Conservation (phyloP, 345 rosid species). For the Noccaea caerulescens region DNA sequence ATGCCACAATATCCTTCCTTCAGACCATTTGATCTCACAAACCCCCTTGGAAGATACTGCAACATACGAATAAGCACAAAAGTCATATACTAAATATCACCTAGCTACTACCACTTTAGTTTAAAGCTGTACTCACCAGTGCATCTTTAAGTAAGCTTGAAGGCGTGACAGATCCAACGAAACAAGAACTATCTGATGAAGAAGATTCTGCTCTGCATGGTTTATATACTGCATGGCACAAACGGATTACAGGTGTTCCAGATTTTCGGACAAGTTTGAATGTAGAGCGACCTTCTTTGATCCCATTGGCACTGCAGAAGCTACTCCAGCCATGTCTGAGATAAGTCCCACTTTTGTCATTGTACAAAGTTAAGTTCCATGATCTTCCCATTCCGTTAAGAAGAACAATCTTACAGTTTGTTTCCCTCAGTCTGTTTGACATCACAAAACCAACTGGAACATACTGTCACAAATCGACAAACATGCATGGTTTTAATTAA, state of each 20-base stretch:
- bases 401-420: slow-evolving; percentile 10
- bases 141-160: slow-evolving; percentile 3
- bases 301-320: slow-evolving; percentile 36
- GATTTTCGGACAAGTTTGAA: slow-evolving; percentile 22
- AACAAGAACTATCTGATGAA: background rate
- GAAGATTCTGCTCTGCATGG: no score
- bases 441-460: slow-evolving; percentile 30
- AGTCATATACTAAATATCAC: slow-evolving; percentile 11
- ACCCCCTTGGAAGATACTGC: slow-evolving; percentile 37
- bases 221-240: slow-evolving; percentile 7
- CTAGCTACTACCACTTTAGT: background rate
- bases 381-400: slow-evolving; percentile 36
- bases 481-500: background rate
- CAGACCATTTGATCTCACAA: slow-evolving; percentile 33
- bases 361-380: slow-evolving; percentile 32
- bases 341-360: slow-evolving; percentile 6
- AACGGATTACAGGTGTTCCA: slow-evolving; percentile 19
- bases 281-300: background rate
- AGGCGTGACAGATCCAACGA: slow-evolving; percentile 26
- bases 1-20: slow-evolving; percentile 5
- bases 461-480: slow-evolving; percentile 30
- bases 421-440: slow-evolving; percentile 23
- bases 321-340: slow-evolving; percentile 34
- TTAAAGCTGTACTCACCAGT: slow-evolving; percentile 23
- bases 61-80: slow-evolving; percentile 3